Percentiles rank a stretch among this genome's conserved stretches.
Conservation (phyloP, 176 grass and related monocot species). For the Poa pratensis region DNA sequence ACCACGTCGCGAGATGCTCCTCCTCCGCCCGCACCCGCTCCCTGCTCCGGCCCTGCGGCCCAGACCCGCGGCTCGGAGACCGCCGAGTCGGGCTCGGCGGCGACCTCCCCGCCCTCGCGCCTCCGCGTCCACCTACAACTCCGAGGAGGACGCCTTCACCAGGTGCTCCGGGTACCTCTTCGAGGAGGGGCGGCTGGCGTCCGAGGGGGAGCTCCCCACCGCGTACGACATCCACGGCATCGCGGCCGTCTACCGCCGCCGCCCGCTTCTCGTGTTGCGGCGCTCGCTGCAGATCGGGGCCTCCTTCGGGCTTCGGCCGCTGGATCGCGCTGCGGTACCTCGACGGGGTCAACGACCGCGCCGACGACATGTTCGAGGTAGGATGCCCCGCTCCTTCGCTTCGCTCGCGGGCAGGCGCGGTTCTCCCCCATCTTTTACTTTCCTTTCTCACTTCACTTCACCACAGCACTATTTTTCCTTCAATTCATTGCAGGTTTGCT, state of each 20-base stretch:
- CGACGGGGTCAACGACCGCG: conserved; percentile 64
- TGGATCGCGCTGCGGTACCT: conserved; percentile 83
- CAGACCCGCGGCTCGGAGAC: not conserved
- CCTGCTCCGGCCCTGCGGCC: not conserved
- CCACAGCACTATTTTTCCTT: not conserved
- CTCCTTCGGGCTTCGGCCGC: conserved; percentile 88
- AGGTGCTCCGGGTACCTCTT: conserved; percentile 89
- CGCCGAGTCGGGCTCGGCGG: not conserved
- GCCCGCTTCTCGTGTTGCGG: conserved; percentile 85
- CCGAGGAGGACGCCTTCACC: conserved; percentile 87
- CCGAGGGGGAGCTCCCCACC: conserved; percentile 63
- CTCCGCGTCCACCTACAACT: conserved; percentile 3
- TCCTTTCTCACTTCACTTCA: not conserved
- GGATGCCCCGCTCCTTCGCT: too few relatives aligned
- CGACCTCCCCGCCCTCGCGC: not conserved
- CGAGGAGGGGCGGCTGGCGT: conserved; percentile 55
- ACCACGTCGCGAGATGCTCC: conserved; percentile 26
- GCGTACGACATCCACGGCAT: conserved; percentile 61
- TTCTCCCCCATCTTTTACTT: too few relatives aligned
- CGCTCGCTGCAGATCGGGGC: conserved; percentile 69
- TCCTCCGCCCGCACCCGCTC: conserved; percentile 32
- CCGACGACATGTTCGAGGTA: conserved; percentile 78
- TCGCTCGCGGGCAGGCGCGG: too few relatives aligned
- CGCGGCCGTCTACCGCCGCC: conserved; percentile 68
- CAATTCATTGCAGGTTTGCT: not conserved